Evolutionary conservation across 345 rosid genomes (phyloP).

Genomic region (Aquilaria yunnanensis): DNA sequence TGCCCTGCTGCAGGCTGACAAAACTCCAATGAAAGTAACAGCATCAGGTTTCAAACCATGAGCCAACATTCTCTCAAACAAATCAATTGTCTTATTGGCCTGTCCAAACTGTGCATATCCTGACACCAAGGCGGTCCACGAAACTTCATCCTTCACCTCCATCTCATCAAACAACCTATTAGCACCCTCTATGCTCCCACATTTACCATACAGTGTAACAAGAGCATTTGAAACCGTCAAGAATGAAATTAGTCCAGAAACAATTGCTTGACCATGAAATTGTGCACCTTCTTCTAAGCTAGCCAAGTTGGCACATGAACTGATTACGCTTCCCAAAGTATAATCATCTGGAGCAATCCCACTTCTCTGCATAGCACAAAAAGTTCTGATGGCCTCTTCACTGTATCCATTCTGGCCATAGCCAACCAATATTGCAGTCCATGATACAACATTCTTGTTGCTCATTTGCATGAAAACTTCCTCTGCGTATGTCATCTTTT

Average conservation of each 20-base stretch:
- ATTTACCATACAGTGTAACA: conserved; percentile 82
- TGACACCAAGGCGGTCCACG: conserved; percentile 92
- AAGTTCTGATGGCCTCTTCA: conserved; percentile 69
- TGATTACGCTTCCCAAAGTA: conserved; percentile 81
- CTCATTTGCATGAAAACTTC: conserved; percentile 56
- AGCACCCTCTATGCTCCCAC: conserved; percentile 71
- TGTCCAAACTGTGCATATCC: conserved; percentile 85
- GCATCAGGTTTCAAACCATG: conserved; percentile 76
- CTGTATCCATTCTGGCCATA: conserved; percentile 77
- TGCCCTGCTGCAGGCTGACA: conserved; percentile 92
- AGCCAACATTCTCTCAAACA: conserved; percentile 68
- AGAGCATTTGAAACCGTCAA: conserved; percentile 79
- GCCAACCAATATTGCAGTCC: conserved; percentile 96
- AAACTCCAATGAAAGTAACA: conserved; percentile 78
- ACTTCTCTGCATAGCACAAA: conserved; percentile 63
- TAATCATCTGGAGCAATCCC: conserved; percentile 79
- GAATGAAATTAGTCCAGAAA: conserved; percentile 57
- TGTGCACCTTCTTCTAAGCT: conserved; percentile 90
- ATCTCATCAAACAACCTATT: conserved; percentile 60
- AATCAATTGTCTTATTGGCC: conserved; percentile 63
- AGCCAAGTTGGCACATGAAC: conserved; percentile 84
- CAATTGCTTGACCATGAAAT: conserved; percentile 65
- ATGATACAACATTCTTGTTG: conserved; percentile 73
- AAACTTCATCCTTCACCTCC: conserved; percentile 68
- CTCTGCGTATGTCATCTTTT: conserved; percentile 48